phyloP scores from a whole-genome alignment of 1,139 yeast genomes.

The Candida labiduridarum region DNA sequence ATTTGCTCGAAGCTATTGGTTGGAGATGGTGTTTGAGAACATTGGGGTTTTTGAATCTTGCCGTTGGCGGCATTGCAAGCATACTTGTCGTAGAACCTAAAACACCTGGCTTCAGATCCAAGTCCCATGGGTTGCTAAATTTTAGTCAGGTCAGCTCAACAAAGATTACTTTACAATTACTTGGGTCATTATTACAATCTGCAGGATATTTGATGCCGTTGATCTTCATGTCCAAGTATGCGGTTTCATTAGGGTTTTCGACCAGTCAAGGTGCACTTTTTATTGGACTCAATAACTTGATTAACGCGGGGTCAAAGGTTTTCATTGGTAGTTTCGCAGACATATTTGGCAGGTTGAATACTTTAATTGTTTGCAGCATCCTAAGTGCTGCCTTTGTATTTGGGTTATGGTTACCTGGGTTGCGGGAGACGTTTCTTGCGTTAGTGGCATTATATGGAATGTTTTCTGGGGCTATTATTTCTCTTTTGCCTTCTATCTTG shows the following conservation, averaged over 20 bases:
- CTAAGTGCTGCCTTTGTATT: constrained; percentile 33
- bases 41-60: constrained; percentile 31
- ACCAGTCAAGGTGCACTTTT: constrained; percentile 41
- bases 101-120: constrained; percentile 20
- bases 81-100: constrained; percentile 22
- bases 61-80: constrained; percentile 19
- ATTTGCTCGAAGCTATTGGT: constrained; percentile 30
- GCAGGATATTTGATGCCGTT: constrained; percentile 46
- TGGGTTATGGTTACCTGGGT: constrained; percentile 30
- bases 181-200: constrained; percentile 38
- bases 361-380: constrained; percentile 36
- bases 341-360: constrained; percentile 38
- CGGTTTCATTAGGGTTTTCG: constrained; percentile 35
- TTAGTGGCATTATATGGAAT: constrained; percentile 43
- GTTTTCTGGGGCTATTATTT: constrained; percentile 40
- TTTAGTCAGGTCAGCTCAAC: constrained; percentile 20
- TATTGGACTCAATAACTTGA: constrained; percentile 43
- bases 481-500: constrained; percentile 41
- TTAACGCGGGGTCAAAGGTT: constrained; percentile 42
- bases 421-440: constrained; percentile 28
- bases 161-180: constrained; percentile 28
- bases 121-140: constrained; percentile 18
- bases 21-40: constrained; percentile 44
- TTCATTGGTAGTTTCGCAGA: constrained; percentile 41
- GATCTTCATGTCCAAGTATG: constrained; percentile 45